These are phyloP conservation scores for Amanita inopinata DNA, from an alignment of 768 basidiomycete species.

Conservation along the genomic window DNA sequence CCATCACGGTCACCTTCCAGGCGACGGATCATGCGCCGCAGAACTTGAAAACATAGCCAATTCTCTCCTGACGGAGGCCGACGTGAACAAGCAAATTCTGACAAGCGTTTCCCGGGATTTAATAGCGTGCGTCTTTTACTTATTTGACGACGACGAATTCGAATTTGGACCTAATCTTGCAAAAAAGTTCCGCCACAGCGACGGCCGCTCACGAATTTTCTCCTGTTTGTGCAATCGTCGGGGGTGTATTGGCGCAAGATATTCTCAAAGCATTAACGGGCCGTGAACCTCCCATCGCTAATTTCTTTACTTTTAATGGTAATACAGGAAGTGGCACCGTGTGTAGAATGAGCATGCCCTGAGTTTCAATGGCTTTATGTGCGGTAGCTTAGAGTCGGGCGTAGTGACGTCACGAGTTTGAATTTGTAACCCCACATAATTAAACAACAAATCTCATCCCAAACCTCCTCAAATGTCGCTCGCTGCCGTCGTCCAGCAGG, in stretches of 20 bases:
- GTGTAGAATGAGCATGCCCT: slow-evolving; percentile 41
- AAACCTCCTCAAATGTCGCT: slow-evolving; percentile 21
- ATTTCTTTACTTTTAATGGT: slow-evolving; percentile 87
- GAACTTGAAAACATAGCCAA: slow-evolving; percentile 63
- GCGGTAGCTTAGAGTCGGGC: slow-evolving; percentile 8
- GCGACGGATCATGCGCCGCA: slow-evolving; percentile 31
- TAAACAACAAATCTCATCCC: too few species aligned
- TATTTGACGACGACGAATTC: slow-evolving; percentile 7
- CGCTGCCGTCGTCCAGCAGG: slow-evolving; percentile 16
- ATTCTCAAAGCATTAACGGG: slow-evolving; percentile 85
- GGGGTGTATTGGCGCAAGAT: slow-evolving; percentile 92
- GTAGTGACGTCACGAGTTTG: slow-evolving; percentile 16
- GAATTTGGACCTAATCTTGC: slow-evolving; percentile 8
- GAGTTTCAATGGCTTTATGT: too few species aligned
- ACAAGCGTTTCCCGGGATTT: slow-evolving; percentile 45
- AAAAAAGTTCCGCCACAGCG: slow-evolving; percentile 48
- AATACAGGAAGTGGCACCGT: slow-evolving; percentile 69
- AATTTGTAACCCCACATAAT: slow-evolving; percentile 6
- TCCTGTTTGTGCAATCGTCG: slow-evolving; percentile 89
- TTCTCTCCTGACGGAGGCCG: slow-evolving; percentile 45
- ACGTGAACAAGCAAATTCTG: slow-evolving; percentile 64
- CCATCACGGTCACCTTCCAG: slow-evolving; percentile 50
- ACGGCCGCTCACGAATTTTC: slow-evolving; percentile 83
- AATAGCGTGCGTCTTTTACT: slow-evolving; percentile 45
- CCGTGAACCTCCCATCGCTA: slow-evolving; percentile 87